Base-by-base conservation (phyloP, 192 early-diverging fungal species). In the Nowakowskiella sp. region DNA sequence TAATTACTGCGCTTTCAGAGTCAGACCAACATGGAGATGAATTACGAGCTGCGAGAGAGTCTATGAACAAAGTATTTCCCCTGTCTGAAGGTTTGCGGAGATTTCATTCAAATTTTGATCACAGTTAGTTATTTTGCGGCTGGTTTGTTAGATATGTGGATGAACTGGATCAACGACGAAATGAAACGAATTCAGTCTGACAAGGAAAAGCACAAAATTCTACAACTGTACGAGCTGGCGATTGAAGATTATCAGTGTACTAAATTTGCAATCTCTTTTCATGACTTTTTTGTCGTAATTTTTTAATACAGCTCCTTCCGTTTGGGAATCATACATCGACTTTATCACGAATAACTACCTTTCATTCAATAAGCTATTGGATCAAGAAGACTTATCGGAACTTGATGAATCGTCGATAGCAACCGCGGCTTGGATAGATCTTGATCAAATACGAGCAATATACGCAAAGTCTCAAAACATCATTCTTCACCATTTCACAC, bases 151-250 rank as follows among this genome's bases (percentile, higher is more conserved):
- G 86, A 70, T 8, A 60, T 88, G 23, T 89, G 85, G 85, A 30
- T 81, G 47, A 77, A 84, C 44, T 86, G 85, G 86, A 78, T 88
- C 43, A 58, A 84, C 27, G 83, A 85, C 51, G 82, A 83, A 34
- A 61, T 63, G 23, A 62, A 61, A 7, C 50, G 76, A 36, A 75
- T 73, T 3, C 47, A 50, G 30, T 68, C 56, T 2, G 46, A 56
- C 44, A 71, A 72, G n/a, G 71, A 76, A 31, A 81, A 74, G 50
- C 42, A 51, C 24, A 55, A 53, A 6, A 42, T 88, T 0, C 51
- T 78, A 1, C 49, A 63, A 0, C 54, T 89, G 1, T 88, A 80
- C 50, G 45, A 62, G 13, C 26, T 55, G 39, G 79, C 85, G 0
- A 59, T 68, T 0, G 30, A 83, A 28, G 86, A 89, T 30, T 89